Percentiles rank a stretch among this genome's conserved stretches.
These are phyloP conservation scores for Candida hispaniensis DNA, from an alignment of 805 yeast species.

Conservation along the genomic window DNA sequence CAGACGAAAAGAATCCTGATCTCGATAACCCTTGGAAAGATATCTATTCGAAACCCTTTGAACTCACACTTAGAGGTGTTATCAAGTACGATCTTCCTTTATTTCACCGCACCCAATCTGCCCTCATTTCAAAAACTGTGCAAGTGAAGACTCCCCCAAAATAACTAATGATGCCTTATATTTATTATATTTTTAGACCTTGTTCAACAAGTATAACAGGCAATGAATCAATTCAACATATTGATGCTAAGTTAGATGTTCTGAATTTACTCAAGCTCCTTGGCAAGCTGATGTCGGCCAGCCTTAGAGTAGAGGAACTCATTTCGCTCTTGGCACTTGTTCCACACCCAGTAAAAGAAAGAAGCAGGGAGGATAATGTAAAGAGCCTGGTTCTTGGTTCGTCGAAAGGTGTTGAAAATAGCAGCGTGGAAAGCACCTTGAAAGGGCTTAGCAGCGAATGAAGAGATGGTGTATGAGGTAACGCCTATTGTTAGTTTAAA, in stretches of 20 bases:
- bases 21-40: slow-evolving; percentile 9
- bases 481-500: no score
- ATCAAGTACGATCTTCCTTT: slow-evolving; percentile 65
- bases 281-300: slow-evolving; percentile 45
- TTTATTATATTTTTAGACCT: slow-evolving; percentile 2
- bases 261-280: slow-evolving; percentile 2
- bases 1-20: slow-evolving; percentile 6
- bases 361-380: slow-evolving; percentile 69
- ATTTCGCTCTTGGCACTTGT: slow-evolving; percentile 74
- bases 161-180: slow-evolving; percentile 14
- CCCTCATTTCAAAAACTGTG: slow-evolving; percentile 14
- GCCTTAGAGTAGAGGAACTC: slow-evolving; percentile 93
- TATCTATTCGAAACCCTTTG: slow-evolving; percentile 46
- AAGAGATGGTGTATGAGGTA: slow-evolving; percentile 82
- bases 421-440: slow-evolving; percentile 79
- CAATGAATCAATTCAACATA: no score
- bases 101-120: slow-evolving; percentile 9
- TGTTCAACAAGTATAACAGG: background rate
- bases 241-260: no score
- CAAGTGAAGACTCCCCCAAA: slow-evolving; percentile 13
- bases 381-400: slow-evolving; percentile 76
- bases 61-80: slow-evolving; percentile 71
- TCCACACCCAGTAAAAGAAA: slow-evolving; percentile 80
- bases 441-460: slow-evolving; percentile 86
- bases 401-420: slow-evolving; percentile 86